Conservation (phyloP, 2,329 filamentous ascomycete species). For the Ascochyta rabiei region DNA sequence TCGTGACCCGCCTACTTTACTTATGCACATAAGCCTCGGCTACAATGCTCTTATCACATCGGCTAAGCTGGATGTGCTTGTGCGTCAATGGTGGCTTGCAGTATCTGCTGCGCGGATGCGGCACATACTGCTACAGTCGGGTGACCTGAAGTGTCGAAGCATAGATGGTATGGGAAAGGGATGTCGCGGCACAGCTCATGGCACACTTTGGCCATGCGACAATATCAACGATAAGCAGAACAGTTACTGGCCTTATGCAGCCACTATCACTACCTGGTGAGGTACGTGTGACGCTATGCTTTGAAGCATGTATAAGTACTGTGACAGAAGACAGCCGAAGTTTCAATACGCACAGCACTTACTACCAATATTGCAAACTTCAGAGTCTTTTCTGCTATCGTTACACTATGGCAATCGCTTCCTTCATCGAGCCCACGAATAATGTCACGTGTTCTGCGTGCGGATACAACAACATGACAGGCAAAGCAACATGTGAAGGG, state of each 20-base stretch:
- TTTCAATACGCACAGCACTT: neutral
- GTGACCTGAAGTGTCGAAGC: too few species aligned
- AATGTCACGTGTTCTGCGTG: constrained; percentile 2
- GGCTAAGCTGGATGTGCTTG: too few species aligned
- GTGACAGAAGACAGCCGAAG: neutral
- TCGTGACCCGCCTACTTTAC: too few species aligned
- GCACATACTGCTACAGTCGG: too few species aligned
- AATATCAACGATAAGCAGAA: neutral
- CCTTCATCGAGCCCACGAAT: neutral
- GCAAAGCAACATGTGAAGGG: constrained; percentile 7
- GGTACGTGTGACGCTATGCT: neutral
- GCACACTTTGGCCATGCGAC: too few species aligned
- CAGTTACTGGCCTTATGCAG: neutral
- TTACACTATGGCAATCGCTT: neutral
- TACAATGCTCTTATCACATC: too few species aligned
- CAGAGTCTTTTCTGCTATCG: neutral
- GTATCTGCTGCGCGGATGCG: too few species aligned
- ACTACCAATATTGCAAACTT: neutral
- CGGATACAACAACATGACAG: constrained; percentile 9
- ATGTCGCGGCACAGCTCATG: too few species aligned
- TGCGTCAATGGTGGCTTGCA: too few species aligned
- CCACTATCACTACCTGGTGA: neutral
- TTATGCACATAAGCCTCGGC: too few species aligned
- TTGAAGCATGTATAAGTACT: neutral
- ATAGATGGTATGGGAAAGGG: too few species aligned